Evolutionary conservation across 1,139 yeast species (phyloP).

Genomic region (Taiozyma sp.): DNA sequence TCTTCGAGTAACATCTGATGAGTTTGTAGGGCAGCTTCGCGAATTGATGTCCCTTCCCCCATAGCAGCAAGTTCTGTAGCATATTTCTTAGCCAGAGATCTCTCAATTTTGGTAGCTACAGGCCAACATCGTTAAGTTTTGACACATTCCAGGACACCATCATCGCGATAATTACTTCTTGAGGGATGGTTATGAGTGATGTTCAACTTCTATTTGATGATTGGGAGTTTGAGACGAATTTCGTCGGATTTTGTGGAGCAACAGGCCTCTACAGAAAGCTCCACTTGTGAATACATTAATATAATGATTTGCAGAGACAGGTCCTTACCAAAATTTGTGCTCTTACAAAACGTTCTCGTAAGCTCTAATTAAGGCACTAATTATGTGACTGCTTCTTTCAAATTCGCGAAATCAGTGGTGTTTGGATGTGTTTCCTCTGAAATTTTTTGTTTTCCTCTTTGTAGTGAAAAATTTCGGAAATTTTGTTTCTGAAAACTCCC

Average conservation of each 20-base stretch:
- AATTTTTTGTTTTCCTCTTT: neutral
- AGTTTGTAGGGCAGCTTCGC: neutral
- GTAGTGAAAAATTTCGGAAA: conserved; percentile 10
- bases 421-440: conserved; percentile 4
- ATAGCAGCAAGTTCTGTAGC: neutral
- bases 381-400: neutral
- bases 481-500: neutral
- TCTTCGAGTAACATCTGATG: conserved; percentile 14
- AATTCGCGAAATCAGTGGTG: conserved; percentile 1
- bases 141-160: neutral
- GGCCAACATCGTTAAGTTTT: neutral
- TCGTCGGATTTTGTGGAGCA: too few species aligned
- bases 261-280: too few species aligned
- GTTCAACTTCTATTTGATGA: neutral
- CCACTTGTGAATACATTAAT: too few species aligned
- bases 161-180: neutral
- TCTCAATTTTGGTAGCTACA: neutral
- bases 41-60: neutral
- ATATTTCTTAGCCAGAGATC: neutral
- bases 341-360: too few species aligned
- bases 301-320: neutral
- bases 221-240: too few species aligned
- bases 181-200: neutral
- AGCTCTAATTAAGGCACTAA: neutral
- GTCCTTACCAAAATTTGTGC: neutral